Base-by-base conservation (phyloP, 768 basidiomycete genomes). In the Panellus pusillus region DNA sequence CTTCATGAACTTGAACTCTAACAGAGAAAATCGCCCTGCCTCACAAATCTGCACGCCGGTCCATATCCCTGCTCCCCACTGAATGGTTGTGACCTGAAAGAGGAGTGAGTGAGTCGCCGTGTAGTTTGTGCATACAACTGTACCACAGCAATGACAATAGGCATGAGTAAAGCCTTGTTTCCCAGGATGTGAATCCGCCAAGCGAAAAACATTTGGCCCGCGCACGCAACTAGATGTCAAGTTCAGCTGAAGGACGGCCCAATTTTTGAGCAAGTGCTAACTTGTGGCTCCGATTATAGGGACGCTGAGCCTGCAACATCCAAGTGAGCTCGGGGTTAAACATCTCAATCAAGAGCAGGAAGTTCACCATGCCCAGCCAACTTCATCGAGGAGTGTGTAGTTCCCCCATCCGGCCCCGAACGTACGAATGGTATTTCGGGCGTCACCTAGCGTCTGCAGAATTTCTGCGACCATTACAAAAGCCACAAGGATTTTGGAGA, bases 191-290 rank as follows among this genome's bases (percentile, higher is more conserved):
- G 54, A 24, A 66, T 63, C 15, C 65, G 62, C 52, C 62, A 66
- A 0, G 62, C 63, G 45, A 63, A 66, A 42, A 63, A 66, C 0
- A 62, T n/a, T 20, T 66, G 65, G 6, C 61, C 63, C 9, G 48
- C 46, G 31, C 54, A 57, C 14, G 58, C 57, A 18, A 63, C 65
- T 66, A 36, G 31, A 31, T 18, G 5, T 20, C 14, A n/a, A 18
- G 28, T 14, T 20, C 24, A 38, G 42, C 27, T 11, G 2, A 29
- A 17, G 29, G 13, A 12, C 29, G 18, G 29, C 1, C 20, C 11
- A 40, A 41, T 14, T 20, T 4, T 14, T 19, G 31, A 28, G 31
- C 41, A 6, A 15, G 9, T 2, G 44, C 53, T 43, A 41, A 63
- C 60, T 56, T 6, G 48, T 19, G 1, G 52, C 36, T 0, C 54